Evolutionary conservation across 192 early-diverging fungal species (phyloP).

Genomic region (Backusella psychrophila): DNA sequence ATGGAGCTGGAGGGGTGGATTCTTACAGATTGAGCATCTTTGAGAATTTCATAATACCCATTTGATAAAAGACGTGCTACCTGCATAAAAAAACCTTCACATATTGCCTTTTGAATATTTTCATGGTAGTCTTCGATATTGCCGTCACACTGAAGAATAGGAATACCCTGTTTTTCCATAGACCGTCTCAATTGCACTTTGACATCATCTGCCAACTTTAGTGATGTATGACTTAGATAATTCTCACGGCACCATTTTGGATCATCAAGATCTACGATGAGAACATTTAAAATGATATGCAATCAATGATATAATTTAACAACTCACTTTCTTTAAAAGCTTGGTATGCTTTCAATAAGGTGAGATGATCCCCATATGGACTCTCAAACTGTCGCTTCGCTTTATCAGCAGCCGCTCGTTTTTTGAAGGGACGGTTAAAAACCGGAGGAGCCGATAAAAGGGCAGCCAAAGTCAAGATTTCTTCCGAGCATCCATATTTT

Average conservation of each 20-base stretch:
- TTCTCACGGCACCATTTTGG: conserved; percentile 92
- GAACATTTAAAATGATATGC: not conserved
- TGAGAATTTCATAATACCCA: conserved; percentile 88
- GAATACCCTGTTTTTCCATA: conserved; percentile 57
- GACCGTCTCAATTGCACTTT: conserved; percentile 83
- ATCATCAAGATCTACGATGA: conserved; percentile 51
- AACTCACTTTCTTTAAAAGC: conserved; percentile 73
- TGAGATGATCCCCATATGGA: conserved; percentile 93
- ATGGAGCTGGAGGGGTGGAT: conserved; percentile 80
- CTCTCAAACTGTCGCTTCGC: conserved; percentile 93
- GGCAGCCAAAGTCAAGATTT: conserved; percentile 93
- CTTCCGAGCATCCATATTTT: conserved; percentile 88
- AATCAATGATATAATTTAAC: not conserved
- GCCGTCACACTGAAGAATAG: not conserved
- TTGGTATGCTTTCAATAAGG: conserved; percentile 93
- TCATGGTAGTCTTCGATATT: conserved; percentile 79
- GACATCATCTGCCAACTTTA: conserved; percentile 92
- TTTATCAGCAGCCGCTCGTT: conserved; percentile 80
- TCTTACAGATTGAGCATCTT: conserved; percentile 94
- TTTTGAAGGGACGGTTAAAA: conserved; percentile 88
- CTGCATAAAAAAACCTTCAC: conserved; percentile 97
- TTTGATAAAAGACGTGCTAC: conserved; percentile 90
- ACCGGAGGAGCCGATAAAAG: conserved; percentile 89
- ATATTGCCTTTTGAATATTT: conserved; percentile 87
- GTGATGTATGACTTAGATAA: conserved; percentile 83